phyloP scores from a whole-genome alignment of 305 asterid genomes.

The Rubia peregrina region DNA sequence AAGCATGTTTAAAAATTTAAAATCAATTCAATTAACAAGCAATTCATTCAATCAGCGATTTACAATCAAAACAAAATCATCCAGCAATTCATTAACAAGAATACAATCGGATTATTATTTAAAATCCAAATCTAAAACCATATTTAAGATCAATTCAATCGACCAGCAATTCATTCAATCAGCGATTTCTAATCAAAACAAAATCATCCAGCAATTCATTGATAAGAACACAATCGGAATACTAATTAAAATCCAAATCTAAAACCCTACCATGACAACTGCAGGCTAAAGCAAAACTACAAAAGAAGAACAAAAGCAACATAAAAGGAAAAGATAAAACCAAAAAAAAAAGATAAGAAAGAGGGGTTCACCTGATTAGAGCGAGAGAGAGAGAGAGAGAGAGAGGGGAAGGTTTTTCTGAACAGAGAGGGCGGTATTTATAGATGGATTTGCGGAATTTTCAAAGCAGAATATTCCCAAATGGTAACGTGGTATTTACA shows the following conservation, averaged over 20 bases:
- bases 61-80: too few species aligned
- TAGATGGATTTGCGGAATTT: conserved; percentile 22
- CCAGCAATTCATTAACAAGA: too few species aligned
- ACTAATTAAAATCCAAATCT: neutral
- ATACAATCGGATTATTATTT: too few species aligned
- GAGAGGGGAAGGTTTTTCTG: conserved; percentile 7
- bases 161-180: too few species aligned
- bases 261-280: neutral
- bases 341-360: neutral
- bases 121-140: too few species aligned
- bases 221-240: neutral
- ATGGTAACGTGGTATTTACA: neutral
- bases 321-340: neutral
- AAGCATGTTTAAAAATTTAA: too few species aligned
- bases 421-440: conserved; percentile 7
- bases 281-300: neutral
- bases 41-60: too few species aligned
- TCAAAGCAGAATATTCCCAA: conserved; percentile 4
- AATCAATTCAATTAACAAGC: too few species aligned
- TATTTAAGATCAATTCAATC: too few species aligned
- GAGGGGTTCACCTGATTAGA: conserved; percentile 12
- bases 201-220: neutral
- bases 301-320: neutral
- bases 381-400: neutral
- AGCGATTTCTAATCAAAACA: too few species aligned